Evolutionary conservation across 192 early-diverging fungal genomes (phyloP).

Genomic region (Podila epigama): DNA sequence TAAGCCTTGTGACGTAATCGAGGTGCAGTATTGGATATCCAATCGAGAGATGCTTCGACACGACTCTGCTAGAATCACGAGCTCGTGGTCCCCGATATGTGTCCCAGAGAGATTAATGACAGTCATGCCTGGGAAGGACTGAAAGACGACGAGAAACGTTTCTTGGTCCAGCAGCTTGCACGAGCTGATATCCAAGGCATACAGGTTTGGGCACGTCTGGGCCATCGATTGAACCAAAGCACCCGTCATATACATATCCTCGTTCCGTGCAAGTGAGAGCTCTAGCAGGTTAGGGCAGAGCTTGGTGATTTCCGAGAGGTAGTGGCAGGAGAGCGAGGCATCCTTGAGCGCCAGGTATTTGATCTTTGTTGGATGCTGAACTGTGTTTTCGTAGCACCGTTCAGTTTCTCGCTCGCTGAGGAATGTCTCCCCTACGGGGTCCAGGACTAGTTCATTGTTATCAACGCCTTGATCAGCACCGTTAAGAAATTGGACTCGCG

Average conservation of each 20-base stretch:
- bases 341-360: slow-evolving; percentile 34
- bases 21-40: slow-evolving; percentile 43
- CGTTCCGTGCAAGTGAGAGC: slow-evolving; percentile 37
- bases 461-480: neutral
- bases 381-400: neutral
- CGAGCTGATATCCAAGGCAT: slow-evolving; percentile 39
- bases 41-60: slow-evolving; percentile 14
- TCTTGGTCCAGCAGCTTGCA: slow-evolving; percentile 29
- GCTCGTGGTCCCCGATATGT: slow-evolving; percentile 11
- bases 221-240: slow-evolving; percentile 7
- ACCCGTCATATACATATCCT: slow-evolving; percentile 1
- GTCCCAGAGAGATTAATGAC: slow-evolving; percentile 35
- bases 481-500: slow-evolving; percentile 4
- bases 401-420: neutral
- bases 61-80: slow-evolving; percentile 19
- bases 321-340: neutral
- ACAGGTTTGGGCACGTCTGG: slow-evolving; percentile 15
- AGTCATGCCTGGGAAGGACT: slow-evolving; percentile 15
- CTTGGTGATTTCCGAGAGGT: slow-evolving; percentile 8
- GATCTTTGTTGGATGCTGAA: slow-evolving; percentile 2
- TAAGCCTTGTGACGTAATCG: slow-evolving; percentile 26
- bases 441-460: neutral
- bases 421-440: neutral
- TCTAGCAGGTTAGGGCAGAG: slow-evolving; percentile 29
- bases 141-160: slow-evolving; percentile 10